Evolutionary conservation across 1,284 basidiomycete species (phyloP).

Genomic region (Inonotus obliquus): DNA sequence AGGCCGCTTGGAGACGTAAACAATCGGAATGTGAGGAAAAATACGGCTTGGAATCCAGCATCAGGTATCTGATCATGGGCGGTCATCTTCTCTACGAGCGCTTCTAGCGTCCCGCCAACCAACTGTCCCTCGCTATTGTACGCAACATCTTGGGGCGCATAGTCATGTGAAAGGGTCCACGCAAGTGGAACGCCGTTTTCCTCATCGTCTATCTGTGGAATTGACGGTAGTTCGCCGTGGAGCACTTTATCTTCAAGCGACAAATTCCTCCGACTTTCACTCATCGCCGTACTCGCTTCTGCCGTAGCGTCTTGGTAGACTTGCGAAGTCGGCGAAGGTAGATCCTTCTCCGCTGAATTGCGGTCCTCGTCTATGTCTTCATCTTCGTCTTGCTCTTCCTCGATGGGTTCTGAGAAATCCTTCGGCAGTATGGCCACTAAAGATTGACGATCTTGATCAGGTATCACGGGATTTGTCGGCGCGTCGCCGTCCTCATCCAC

Average conservation of each 20-base stretch:
- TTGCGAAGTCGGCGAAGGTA: constrained; percentile 47
- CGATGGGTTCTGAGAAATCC: constrained; percentile 2
- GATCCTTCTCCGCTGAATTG: constrained; percentile 25
- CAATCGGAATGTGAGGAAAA: constrained; percentile 95
- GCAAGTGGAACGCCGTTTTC: constrained; percentile 38
- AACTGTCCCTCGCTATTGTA: constrained; percentile 89
- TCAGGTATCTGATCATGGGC: constrained; percentile 89
- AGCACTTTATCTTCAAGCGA: constrained; percentile 52
- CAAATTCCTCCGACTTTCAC: constrained; percentile 40
- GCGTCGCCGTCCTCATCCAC: constrained; percentile 5
- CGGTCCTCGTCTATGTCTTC: constrained; percentile 8
- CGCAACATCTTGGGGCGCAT: constrained; percentile 76
- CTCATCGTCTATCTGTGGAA: constrained; percentile 35
- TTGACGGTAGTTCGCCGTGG: constrained; percentile 46
- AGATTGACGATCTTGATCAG: constrained; percentile 9
- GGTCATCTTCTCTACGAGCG: constrained; percentile 94
- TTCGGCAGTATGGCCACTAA: constrained; percentile 5
- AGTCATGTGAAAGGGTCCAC: constrained; percentile 66
- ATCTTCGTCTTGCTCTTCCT: constrained; percentile 28
- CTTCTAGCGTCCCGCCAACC: constrained; percentile 86
- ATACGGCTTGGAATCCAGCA: constrained; percentile 78
- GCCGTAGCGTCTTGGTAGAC: constrained; percentile 35
- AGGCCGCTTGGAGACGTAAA: constrained; percentile 81
- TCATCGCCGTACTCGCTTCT: constrained; percentile 45
- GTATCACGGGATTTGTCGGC: background rate